Conservation (phyloP, 108 stramenopile species). For the Nitzschia sp. region DNA sequence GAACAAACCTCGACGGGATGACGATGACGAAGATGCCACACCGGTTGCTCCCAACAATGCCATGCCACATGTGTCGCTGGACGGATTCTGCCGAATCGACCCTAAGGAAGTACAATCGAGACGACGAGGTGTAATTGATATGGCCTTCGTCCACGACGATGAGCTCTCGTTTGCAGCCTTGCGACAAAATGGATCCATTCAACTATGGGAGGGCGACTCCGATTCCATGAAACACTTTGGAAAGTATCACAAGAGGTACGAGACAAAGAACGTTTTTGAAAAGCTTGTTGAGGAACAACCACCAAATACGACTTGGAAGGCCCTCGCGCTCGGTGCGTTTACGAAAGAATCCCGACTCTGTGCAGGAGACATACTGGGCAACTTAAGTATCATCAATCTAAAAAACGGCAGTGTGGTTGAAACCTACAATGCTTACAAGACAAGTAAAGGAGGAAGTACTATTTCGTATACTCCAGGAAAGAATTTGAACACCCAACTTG, state of each 20-base stretch:
- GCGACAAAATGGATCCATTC: slow-evolving; percentile 57
- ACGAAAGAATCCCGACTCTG: slow-evolving; percentile 20
- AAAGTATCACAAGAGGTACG: not conserved
- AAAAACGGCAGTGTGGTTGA: slow-evolving; percentile 25
- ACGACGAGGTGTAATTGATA: slow-evolving; percentile 56
- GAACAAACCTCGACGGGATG: slow-evolving; percentile 18
- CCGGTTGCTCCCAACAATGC: slow-evolving; percentile 16
- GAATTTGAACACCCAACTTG: slow-evolving; percentile 49
- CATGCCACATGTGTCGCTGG: slow-evolving; percentile 28
- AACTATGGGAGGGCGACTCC: slow-evolving; percentile 49
- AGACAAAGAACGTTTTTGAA: slow-evolving; percentile 7
- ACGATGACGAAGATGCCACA: slow-evolving; percentile 5
- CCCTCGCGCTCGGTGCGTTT: slow-evolving; percentile 28
- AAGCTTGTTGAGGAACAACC: not conserved
- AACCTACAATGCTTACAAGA: slow-evolving; percentile 37
- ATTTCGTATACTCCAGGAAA: slow-evolving; percentile 67
- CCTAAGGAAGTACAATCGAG: slow-evolving; percentile 44
- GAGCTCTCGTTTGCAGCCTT: slow-evolving; percentile 62
- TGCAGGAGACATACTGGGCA: slow-evolving; percentile 40
- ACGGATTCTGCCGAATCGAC: slow-evolving; percentile 34
- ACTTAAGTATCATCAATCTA: slow-evolving; percentile 31
- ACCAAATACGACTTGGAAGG: not conserved
- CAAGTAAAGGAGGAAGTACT: slow-evolving; percentile 26
- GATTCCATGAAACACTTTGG: slow-evolving; percentile 21
- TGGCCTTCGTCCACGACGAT: slow-evolving; percentile 42